These are phyloP conservation scores for Geotrichum histeridarum DNA, from an alignment of 1,139 yeast genomes.

Conservation along the genomic window DNA sequence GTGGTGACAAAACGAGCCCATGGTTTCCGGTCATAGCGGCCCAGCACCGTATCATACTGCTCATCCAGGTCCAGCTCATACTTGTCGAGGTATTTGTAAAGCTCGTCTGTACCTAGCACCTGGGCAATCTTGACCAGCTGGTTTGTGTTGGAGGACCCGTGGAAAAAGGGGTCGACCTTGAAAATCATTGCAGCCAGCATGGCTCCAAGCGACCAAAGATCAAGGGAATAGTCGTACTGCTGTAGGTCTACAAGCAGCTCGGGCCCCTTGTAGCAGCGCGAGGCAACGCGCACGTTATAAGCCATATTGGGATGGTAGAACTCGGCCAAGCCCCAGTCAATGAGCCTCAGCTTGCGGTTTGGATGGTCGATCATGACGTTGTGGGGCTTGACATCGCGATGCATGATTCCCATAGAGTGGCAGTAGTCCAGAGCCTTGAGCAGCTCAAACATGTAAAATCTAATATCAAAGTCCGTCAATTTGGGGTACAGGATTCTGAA, in stretches of 20 bases:
- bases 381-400: conserved; percentile 97
- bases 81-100: conserved; percentile 65
- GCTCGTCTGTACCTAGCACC: conserved; percentile 85
- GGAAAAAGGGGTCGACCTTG: conserved; percentile 95
- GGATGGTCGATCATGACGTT: conserved; percentile 96
- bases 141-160: conserved; percentile 92
- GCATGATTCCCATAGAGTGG: conserved; percentile 98
- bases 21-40: conserved; percentile 77
- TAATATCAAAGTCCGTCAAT: conserved; percentile 73
- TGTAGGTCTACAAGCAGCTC: conserved; percentile 90
- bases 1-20: conserved; percentile 79
- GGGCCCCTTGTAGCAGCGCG: conserved; percentile 97
- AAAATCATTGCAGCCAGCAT: conserved; percentile 97
- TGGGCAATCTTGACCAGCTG: conserved; percentile 92
- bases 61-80: conserved; percentile 66
- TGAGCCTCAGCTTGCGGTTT: conserved; percentile 62
- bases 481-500: conserved; percentile 90
- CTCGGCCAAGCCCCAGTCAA: conserved; percentile 99
- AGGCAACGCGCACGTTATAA: conserved; percentile 94
- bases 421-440: conserved; percentile 87
- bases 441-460: conserved; percentile 83
- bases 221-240: conserved; percentile 90
- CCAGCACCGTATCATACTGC: conserved; percentile 69
- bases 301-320: conserved; percentile 93
- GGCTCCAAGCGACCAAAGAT: conserved; percentile 95